Evolutionary conservation across 2,329 filamentous ascomycete species (phyloP).

Genomic region (Fusarium fujikuroi): DNA sequence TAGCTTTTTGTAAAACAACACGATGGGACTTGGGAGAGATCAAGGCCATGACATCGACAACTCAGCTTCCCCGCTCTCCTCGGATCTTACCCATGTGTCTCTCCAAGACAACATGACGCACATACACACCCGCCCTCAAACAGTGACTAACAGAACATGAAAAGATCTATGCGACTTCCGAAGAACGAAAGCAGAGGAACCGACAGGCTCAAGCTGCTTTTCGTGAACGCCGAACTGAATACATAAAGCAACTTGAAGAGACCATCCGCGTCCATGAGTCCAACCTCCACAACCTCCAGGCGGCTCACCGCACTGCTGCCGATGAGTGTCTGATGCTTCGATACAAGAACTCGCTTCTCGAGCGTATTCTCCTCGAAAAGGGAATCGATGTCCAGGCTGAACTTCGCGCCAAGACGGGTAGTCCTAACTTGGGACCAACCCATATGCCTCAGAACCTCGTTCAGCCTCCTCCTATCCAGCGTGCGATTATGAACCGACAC

Average conservation of each 20-base stretch:
- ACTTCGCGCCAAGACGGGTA: constrained; percentile 90
- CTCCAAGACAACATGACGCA: constrained; percentile 18
- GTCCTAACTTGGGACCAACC: constrained; percentile 79
- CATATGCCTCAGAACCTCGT: constrained; percentile 75
- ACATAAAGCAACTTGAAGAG: constrained; percentile 98
- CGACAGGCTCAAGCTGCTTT: constrained; percentile 97
- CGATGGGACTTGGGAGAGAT: not conserved
- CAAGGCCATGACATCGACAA: not conserved
- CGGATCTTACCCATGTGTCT: not conserved
- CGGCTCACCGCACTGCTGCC: constrained; percentile 91
- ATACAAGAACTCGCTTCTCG: constrained; percentile 97
- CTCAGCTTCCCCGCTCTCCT: constrained; percentile 11
- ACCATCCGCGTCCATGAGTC: constrained; percentile 98
- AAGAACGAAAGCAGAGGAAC: constrained; percentile 98
- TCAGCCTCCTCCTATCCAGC: constrained; percentile 80
- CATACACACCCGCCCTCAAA: constrained; percentile 1
- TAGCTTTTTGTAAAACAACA: not conserved
- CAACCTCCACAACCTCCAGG: constrained; percentile 89
- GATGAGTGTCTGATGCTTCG: constrained; percentile 98
- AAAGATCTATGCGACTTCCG: constrained; percentile 97
- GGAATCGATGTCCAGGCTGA: constrained; percentile 98
- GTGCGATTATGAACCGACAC: constrained; percentile 83
- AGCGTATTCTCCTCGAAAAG: constrained; percentile 96
- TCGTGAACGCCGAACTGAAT: constrained; percentile 94
- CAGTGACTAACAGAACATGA: constrained; percentile 28